Evolutionary conservation across 2,329 filamentous ascomycete genomes (phyloP).

Genomic region (Tolypocladium endophyticum): DNA sequence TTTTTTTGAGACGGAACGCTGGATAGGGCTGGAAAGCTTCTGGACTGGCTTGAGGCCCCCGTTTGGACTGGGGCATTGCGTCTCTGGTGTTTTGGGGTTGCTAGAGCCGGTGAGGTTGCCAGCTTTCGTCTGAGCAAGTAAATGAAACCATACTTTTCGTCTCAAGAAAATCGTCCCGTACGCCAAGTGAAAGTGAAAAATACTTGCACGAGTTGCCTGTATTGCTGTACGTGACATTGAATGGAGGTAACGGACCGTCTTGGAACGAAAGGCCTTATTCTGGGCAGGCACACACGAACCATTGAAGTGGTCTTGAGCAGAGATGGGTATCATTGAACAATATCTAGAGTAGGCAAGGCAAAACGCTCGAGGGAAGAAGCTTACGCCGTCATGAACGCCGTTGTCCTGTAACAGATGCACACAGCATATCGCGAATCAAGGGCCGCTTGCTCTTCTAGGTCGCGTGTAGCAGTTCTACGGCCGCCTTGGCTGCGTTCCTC

Average conservation of each 20-base stretch:
- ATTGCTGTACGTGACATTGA: background rate
- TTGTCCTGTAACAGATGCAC: background rate
- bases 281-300: background rate
- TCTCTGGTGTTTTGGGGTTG: background rate
- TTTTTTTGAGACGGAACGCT: constrained; percentile 13
- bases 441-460: background rate
- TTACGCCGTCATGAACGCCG: background rate
- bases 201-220: background rate
- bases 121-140: constrained; percentile 4
- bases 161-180: background rate
- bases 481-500: background rate
- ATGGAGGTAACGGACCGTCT: background rate
- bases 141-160: constrained; percentile 2
- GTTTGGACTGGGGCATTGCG: background rate
- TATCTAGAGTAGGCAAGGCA: background rate
- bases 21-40: constrained; percentile 4
- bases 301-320: background rate
- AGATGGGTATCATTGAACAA: background rate
- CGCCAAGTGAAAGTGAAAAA: background rate
- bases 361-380: background rate
- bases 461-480: background rate
- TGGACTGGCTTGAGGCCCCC: constrained; percentile 4
- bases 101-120: constrained; percentile 2
- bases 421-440: background rate
- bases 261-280: no score